Conservation (phyloP, 169 alveolate genomes). For the Cryptosporidium canis region DNA sequence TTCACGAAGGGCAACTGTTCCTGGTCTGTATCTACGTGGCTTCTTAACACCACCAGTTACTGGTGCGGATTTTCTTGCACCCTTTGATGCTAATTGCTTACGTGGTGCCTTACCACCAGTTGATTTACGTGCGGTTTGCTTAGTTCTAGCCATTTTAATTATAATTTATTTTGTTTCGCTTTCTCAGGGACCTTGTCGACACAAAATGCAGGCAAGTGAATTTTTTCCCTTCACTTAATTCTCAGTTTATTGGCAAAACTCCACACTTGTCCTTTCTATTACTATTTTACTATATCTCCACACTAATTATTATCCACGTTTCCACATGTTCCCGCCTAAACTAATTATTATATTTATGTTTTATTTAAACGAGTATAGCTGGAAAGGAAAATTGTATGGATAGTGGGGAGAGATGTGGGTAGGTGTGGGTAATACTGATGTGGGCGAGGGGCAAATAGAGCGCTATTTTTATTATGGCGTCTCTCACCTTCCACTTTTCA, state of each 20-base stretch:
- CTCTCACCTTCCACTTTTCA: too few species aligned
- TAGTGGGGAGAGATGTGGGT: background rate
- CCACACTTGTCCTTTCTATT: slow-evolving; percentile 42
- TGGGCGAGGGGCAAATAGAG: background rate
- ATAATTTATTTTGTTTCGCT: slow-evolving; percentile 25
- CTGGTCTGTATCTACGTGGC: slow-evolving; percentile 97
- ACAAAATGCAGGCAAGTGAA: slow-evolving; percentile 75
- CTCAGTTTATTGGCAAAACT: background rate
- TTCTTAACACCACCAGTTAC: slow-evolving; percentile 91
- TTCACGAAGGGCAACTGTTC: slow-evolving; percentile 98
- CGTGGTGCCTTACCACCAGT: slow-evolving; percentile 98
- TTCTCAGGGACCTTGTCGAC: slow-evolving; percentile 73
- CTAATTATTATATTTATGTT: background rate
- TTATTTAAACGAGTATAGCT: background rate
- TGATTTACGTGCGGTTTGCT: slow-evolving; percentile 96
- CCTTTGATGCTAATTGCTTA: slow-evolving; percentile 94
- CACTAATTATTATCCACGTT: slow-evolving; percentile 59
- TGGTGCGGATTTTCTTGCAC: slow-evolving; percentile 95
- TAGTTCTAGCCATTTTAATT: slow-evolving; percentile 93
- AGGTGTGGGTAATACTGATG: background rate
- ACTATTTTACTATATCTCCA: slow-evolving; percentile 46
- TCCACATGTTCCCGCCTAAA: slow-evolving; percentile 55
- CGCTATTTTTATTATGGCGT: too few species aligned
- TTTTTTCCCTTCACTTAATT: background rate
- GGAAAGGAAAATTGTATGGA: background rate